Evolutionary conservation across 179 eudicot genomes (phyloP), one percentile per base, ranked within the genome.

Genomic region (Sideroxylon spinosum): DNA sequence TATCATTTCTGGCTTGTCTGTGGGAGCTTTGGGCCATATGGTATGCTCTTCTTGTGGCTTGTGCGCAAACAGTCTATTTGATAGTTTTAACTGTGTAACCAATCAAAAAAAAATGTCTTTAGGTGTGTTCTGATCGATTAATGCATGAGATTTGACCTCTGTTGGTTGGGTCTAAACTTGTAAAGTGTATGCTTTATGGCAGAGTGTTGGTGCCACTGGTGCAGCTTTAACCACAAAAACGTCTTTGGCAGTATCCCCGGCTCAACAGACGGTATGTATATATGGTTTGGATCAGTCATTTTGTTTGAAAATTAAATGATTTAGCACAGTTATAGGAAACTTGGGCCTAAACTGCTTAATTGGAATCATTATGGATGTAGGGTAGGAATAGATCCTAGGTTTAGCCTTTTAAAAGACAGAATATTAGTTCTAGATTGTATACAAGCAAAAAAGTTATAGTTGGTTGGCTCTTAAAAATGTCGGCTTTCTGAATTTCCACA

Each of bases 171-270:
- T 44, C 61, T 20, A 73, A 52, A 57, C 56, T 55, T 77, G 13
- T 74, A 26, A 32, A 37, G 50, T 75, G 73, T 81, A 63, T 80
- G 28, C 73, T 75, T 83, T 86, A 81, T 86, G 82, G 80, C 87
- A 95, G 99, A 93, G 90, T 84, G 91, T 86, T 82, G 84, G 82
- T 82, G 85, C 86, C 74, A 77, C 88, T 67, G 83, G 84, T 72
- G 80, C 94, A 60, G 89, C 80, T 84, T 81, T 90, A 83, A 87
- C 88, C 81, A 65, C 84, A 77, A 95, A 95, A 86, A 85, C 91
- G 55, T 84, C 97, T 71, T 29, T 86, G 84, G 78, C 83, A 69
- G 70, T 89, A 68, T 57, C 89, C 23, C 78, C 93, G 63, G 84
- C 90, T 77, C 93, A 79, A 78, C 78, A 82, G 60, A 79, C 87